Evolutionary conservation across 371 early-diverging fungal genomes (phyloP).

Genomic region (Dichotomocladium elegans): DNA sequence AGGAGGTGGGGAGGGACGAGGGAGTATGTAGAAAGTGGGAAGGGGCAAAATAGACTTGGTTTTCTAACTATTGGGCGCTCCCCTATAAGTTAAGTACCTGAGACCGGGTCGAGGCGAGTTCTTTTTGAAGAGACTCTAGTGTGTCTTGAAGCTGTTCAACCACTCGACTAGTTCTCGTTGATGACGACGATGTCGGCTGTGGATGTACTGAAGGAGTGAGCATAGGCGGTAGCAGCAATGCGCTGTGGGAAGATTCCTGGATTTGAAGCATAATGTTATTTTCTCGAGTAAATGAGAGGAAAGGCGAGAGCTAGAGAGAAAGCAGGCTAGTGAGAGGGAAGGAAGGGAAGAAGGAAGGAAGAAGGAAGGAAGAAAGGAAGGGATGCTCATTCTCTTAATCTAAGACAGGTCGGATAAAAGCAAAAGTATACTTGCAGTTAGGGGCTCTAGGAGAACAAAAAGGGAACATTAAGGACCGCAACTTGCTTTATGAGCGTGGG

Average conservation of each 20-base stretch:
- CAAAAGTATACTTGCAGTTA: constrained; percentile 11
- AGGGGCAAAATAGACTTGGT: too few relatives aligned
- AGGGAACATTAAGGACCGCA: constrained; percentile 13
- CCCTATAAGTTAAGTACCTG: too few relatives aligned
- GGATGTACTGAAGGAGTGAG: constrained; percentile 16
- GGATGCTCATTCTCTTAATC: not conserved
- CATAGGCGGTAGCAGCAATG: constrained; percentile 12
- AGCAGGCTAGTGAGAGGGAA: constrained; percentile 4
- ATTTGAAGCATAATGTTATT: constrained; percentile 11
- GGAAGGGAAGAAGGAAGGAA: constrained; percentile 1
- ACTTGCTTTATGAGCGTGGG: too few relatives aligned
- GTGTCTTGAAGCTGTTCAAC: constrained; percentile 34
- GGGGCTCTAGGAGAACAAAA: constrained; percentile 14
- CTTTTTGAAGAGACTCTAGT: constrained; percentile 24
- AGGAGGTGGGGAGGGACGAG: too few relatives aligned
- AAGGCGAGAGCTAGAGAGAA: not conserved
- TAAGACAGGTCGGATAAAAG: constrained; percentile 3
- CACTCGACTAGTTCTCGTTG: constrained; percentile 31
- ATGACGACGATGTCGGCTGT: constrained; percentile 26
- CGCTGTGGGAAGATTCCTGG: constrained; percentile 15
- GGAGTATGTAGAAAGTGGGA: too few relatives aligned
- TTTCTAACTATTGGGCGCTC: too few relatives aligned
- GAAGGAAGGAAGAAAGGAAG: not conserved
- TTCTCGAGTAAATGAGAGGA: not conserved
- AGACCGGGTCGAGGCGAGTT: constrained; percentile 17